These are phyloP conservation scores for Calonectria honghensis DNA, from an alignment of 2,329 filamentous ascomycete genomes.

Conservation along the genomic window DNA sequence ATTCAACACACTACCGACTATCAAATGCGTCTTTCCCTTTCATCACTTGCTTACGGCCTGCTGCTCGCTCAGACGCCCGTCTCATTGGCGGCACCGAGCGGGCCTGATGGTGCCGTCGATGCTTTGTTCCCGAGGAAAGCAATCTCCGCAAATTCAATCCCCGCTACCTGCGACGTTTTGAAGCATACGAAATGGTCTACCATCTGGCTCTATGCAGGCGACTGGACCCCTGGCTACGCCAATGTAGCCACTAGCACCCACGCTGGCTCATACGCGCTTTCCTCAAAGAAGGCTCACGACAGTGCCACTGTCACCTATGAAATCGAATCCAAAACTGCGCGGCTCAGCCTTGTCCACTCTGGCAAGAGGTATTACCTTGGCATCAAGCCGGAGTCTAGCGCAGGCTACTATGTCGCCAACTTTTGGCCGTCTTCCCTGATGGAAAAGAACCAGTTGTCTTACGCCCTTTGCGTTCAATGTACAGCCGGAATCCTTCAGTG, in stretches of 20 bases:
- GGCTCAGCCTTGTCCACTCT: neutral
- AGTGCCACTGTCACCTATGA: neutral
- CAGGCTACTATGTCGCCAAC: neutral
- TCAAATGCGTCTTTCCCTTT: neutral
- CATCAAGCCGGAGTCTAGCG: neutral
- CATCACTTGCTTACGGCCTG: neutral
- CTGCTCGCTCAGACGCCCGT: slow-evolving; percentile 1
- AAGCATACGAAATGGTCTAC: neutral
- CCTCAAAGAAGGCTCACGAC: neutral
- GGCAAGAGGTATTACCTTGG: slow-evolving; percentile 19
- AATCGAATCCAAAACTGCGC: slow-evolving; percentile 4
- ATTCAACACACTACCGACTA: neutral
- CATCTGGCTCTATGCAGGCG: neutral
- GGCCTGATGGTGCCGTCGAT: neutral
- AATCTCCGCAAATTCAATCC: neutral
- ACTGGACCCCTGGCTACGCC: too few relatives aligned
- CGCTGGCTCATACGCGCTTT: neutral
- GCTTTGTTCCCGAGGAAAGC: neutral
- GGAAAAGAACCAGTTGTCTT: neutral
- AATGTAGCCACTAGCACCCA: neutral
- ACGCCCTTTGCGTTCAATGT: slow-evolving; percentile 6
- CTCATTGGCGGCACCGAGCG: neutral
- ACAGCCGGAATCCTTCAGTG: neutral
- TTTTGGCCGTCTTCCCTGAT: neutral
- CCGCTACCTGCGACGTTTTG: neutral